Evolutionary conservation across 202 grass and related monocot genomes (phyloP), one percentile per base, ranked within the genome.

Genomic region (Panicum virgatum): DNA sequence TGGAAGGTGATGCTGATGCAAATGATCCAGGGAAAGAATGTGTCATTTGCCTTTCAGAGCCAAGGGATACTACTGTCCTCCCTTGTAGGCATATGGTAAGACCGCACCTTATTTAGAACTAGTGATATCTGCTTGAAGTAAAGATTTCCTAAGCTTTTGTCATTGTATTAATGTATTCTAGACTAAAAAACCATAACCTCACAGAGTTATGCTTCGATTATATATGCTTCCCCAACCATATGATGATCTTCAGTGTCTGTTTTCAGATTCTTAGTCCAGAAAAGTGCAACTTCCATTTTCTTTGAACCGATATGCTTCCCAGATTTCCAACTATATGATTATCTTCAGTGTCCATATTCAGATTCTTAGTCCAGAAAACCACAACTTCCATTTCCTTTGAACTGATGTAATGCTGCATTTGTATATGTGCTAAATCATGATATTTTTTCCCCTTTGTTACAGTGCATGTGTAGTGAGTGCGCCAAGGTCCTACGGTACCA

Each of bases 381-480:
- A 6, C 46, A 27, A 76, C 69, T 47, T 72, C 45, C 15, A 15
- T 62, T 27, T 69, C 37, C 7, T 52, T 75, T 25, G 11, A 71
- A 25, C 51, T 76, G 36, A 76, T 69, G 32, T 60, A 4, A 38
- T 25, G 37, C 9, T 12, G n/a, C 50, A 63, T 80, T 69, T 12
- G 26, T 73, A 50, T 63, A 62, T 79, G 29, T 73, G 27, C 13
- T 78, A 74, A 51, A 59, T 30, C 36, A 27, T 87, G 14, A 80
- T 46, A 59, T 66, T 6, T 81, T 0, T n/a, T 42, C 78, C 42
- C 16, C 68, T 81, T 82, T 76, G 46, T 40, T 70, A 43, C 90
- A 97, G 94, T 97, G 94, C 76, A 94, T 97, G 92, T 97, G 94
- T 84, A 94, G 94, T 64, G 92, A 89, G 76, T 97, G 94, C 34